Conservation (phyloP, 192 early-diverging fungal species). For the Pecoramyces ruminantium region DNA sequence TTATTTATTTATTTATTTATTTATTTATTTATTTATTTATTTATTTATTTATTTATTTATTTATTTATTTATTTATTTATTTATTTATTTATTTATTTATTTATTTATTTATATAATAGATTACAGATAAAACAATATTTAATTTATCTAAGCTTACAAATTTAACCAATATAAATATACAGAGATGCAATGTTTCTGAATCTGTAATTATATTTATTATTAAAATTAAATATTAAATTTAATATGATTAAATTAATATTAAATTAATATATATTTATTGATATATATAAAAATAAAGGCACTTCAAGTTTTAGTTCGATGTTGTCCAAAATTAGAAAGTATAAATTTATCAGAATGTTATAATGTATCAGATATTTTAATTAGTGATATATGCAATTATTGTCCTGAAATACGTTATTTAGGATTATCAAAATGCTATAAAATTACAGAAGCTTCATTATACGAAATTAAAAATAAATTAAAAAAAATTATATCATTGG, state of each 20-base stretch:
- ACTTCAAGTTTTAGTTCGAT: background rate
- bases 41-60: too few relatives aligned
- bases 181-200: background rate
- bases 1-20: too few relatives aligned
- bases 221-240: too few relatives aligned
- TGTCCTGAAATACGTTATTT: background rate
- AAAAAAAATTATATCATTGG: background rate
- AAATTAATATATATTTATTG: too few relatives aligned
- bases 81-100: background rate
- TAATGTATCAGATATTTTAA: background rate
- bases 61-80: background rate
- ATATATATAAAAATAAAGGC: background rate
- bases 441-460: background rate
- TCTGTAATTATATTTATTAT: background rate
- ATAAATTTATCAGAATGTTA: background rate
- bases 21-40: background rate
- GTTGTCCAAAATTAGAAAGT: background rate
- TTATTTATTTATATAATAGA: background rate
- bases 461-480: background rate
- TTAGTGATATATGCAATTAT: background rate
- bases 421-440: background rate
- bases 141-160: background rate
- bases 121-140: background rate
- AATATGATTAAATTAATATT: too few relatives aligned
- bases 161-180: background rate